These are phyloP conservation scores for Glomus cerebriforme DNA, from an alignment of 192 early-diverging fungal species.

Conservation along the genomic window DNA sequence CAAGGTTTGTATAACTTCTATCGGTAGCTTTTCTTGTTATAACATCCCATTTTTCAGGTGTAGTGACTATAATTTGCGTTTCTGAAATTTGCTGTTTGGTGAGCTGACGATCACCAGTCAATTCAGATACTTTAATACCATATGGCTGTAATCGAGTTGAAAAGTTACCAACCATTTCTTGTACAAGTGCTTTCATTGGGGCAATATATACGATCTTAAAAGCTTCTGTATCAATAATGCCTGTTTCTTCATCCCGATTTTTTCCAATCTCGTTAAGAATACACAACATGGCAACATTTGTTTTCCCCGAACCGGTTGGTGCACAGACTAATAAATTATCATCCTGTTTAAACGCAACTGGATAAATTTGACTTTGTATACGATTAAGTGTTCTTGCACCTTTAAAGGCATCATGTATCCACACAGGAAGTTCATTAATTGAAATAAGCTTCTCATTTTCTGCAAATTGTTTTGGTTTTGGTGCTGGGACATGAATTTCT, in stretches of 20 bases:
- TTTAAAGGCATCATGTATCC: slow-evolving; percentile 79
- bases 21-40: slow-evolving; percentile 96
- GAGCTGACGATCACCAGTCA: slow-evolving; percentile 95
- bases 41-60: slow-evolving; percentile 99
- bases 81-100: slow-evolving; percentile 97
- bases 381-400: slow-evolving; percentile 78
- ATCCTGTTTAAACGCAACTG: slow-evolving; percentile 83
- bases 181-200: slow-evolving; percentile 99
- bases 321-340: slow-evolving; percentile 97
- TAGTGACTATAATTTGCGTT: slow-evolving; percentile 97
- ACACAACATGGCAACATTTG: slow-evolving; percentile 96
- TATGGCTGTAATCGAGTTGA: slow-evolving; percentile 67
- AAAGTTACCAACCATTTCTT: slow-evolving; percentile 96
- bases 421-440: slow-evolving; percentile 70
- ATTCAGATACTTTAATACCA: slow-evolving; percentile 91
- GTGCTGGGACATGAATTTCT: slow-evolving; percentile 93
- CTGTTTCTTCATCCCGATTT: slow-evolving; percentile 71
- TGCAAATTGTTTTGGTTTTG: slow-evolving; percentile 66
- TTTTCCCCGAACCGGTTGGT: slow-evolving; percentile 98
- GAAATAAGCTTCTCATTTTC: slow-evolving; percentile 66
- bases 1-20: slow-evolving; percentile 85
- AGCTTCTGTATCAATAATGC: slow-evolving; percentile 71
- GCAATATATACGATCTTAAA: slow-evolving; percentile 99
- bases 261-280: slow-evolving; percentile 88
- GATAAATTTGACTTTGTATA: slow-evolving; percentile 88